Conservation (phyloP, 441 rosid species). For the Pelargonium hybrid region DNA sequence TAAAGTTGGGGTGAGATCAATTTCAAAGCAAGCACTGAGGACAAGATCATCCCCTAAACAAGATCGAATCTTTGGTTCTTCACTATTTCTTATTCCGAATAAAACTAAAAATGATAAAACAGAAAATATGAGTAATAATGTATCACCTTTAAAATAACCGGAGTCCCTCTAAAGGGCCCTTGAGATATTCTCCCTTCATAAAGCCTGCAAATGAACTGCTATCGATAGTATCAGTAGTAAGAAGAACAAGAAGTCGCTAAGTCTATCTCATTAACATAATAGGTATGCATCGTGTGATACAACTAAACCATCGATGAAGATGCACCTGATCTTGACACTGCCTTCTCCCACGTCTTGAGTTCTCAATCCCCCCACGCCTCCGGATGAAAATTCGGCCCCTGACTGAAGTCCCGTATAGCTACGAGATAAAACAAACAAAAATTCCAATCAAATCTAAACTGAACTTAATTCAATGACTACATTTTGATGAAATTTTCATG, state of each 20-base stretch:
- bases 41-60: too few species aligned
- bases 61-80: background rate
- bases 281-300: background rate
- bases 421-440: background rate
- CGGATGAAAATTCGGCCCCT: slow-evolving; percentile 33
- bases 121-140: background rate
- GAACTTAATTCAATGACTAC: background rate
- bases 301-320: slow-evolving; percentile 2
- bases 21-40: too few species aligned
- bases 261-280: background rate
- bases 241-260: slow-evolving; percentile 9
- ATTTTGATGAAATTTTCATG: background rate
- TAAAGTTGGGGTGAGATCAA: too few species aligned
- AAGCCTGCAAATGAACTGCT: slow-evolving; percentile 74
- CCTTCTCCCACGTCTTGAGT: slow-evolving; percentile 87
- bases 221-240: slow-evolving; percentile 30
- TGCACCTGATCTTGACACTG: slow-evolving; percentile 66
- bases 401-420: slow-evolving; percentile 59
- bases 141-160: slow-evolving; percentile 61
- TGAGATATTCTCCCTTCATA: slow-evolving; percentile 83
- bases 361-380: slow-evolving; percentile 39
- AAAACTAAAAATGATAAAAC: background rate
- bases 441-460: background rate
- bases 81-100: background rate
- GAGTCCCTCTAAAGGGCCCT: slow-evolving; percentile 59